A percentile compares a stretch with the other conserved stretches of the same genome.
These are phyloP conservation scores for Globisporangium viniferum DNA, from an alignment of 352 stramenopile species.

Conservation along the genomic window DNA sequence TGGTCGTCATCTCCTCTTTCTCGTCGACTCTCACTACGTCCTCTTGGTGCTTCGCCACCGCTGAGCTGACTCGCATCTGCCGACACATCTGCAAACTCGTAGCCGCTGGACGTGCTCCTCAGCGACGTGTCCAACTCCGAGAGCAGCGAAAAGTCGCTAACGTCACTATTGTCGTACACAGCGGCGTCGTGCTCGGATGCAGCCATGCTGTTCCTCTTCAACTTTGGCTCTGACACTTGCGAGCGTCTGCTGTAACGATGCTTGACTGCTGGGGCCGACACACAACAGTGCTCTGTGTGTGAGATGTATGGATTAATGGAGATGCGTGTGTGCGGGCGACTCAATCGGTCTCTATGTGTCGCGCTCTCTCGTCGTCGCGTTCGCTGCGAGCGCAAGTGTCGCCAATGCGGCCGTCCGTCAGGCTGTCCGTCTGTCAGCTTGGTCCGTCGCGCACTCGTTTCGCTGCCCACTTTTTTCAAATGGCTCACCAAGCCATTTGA, in stretches of 20 bases:
- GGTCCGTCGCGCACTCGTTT: neutral
- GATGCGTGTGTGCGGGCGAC: too few species aligned
- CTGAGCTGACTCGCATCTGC: neutral
- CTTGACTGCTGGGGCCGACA: too few species aligned
- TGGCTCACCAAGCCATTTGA: neutral
- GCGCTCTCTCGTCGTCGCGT: too few species aligned
- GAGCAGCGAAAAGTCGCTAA: neutral
- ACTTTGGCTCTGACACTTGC: too few species aligned
- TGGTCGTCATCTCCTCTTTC: too few species aligned
- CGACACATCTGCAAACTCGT: constrained; percentile 8
- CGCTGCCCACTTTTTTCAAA: neutral
- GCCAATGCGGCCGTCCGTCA: neutral
- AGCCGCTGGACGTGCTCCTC: neutral
- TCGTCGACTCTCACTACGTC: neutral
- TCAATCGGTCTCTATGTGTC: too few species aligned
- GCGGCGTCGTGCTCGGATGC: neutral
- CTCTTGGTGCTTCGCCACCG: neutral
- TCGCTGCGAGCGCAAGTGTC: neutral
- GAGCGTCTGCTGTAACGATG: too few species aligned
- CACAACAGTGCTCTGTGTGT: too few species aligned
- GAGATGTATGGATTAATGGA: too few species aligned
- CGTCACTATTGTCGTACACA: neutral
- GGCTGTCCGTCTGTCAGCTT: neutral
- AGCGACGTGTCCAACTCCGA: neutral
- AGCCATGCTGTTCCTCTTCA: constrained; percentile 4